Base-by-base conservation (phyloP, 2,329 filamentous ascomycete species). In the Talaromyces verruculosus region DNA sequence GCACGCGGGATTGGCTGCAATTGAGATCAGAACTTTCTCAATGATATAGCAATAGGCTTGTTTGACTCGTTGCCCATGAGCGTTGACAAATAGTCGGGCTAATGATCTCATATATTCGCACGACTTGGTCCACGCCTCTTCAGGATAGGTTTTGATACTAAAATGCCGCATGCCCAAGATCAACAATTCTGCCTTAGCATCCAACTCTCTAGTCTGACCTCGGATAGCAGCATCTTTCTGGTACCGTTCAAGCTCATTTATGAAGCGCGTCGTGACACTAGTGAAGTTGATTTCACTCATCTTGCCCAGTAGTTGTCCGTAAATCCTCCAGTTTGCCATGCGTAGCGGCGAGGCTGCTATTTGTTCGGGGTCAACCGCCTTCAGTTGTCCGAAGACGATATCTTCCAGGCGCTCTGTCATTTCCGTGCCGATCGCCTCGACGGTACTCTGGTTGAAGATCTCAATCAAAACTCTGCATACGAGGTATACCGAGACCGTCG, bases 311-410 rank as follows among this genome's bases (percentile, higher is more conserved):
- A 99, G 83, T 72, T 97, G 91, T 22, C 92, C 90, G 76, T 97
- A 97, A 2, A 99, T 88, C 67, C 92, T 91, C 94, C 94, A 99
- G 73, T 99, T 99, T 15, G 95, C 91, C 78, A 95, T 88, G 70
- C 93, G 92, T 28, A 98, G 82, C 0, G 91, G 89, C 0, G 93
- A 97, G 2, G 76, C 76, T 11, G 78, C 74, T 8, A 89, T 83
- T 72, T 93, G 88, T 7, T 97, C 92, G 0, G 91, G 88, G 67
- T 98, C 93, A 7, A 93, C 90, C 55, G 90, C 91, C 74, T 93
- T 96, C 10, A 99, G 84, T 76, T 98, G 95, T n/a, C 90, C 90
- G 76, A 98, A 99, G 64, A 99, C 97, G 67, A 99, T 96, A 69
- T 89, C 92, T 75, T 98, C 94, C 4, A 99, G 84, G 71, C 96